phyloP scores from a whole-genome alignment of 352 stramenopile genomes.

The Phytopythium vexans region DNA sequence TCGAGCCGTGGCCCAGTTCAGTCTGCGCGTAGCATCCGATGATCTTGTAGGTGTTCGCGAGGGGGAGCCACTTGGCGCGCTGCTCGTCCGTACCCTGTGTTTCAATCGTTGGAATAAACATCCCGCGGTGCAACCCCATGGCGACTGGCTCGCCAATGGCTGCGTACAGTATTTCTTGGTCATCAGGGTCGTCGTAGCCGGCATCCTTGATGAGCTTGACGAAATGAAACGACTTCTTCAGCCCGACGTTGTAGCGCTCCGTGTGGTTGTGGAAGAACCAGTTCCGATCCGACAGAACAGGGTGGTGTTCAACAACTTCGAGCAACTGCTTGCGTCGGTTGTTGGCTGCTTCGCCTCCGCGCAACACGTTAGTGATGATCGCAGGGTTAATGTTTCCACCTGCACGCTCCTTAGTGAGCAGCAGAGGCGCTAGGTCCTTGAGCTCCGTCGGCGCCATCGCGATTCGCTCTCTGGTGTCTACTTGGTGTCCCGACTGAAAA shows the following conservation, averaged over 20 bases:
- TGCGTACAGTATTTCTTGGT: slow-evolving; percentile 19
- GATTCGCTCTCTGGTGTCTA: no score
- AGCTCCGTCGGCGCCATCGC: no score
- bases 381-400: slow-evolving; percentile 38
- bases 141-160: slow-evolving; percentile 39
- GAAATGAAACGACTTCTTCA: slow-evolving; percentile 34
- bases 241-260: slow-evolving; percentile 25
- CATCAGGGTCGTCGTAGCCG: slow-evolving; percentile 20
- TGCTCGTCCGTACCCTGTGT: slow-evolving; percentile 41
- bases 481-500: no score
- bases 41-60: slow-evolving; percentile 46
- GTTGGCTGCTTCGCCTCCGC: slow-evolving; percentile 24
- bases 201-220: slow-evolving; percentile 20
- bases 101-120: slow-evolving; percentile 37
- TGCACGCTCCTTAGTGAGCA: slow-evolving; percentile 47
- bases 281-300: slow-evolving; percentile 41
- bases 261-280: slow-evolving; percentile 44
- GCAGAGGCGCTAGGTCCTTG: slow-evolving; percentile 38
- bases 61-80: slow-evolving; percentile 40
- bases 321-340: slow-evolving; percentile 37
- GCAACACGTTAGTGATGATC: slow-evolving; percentile 33
- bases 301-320: slow-evolving; percentile 26
- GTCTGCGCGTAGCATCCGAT: slow-evolving; percentile 90
- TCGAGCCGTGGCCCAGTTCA: slow-evolving; percentile 89
- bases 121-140: slow-evolving; percentile 45